A percentile compares a stretch with the other conserved stretches of the same genome.
phyloP scores from a whole-genome alignment of 805 yeast species.

The Yarrowia porcina region DNA sequence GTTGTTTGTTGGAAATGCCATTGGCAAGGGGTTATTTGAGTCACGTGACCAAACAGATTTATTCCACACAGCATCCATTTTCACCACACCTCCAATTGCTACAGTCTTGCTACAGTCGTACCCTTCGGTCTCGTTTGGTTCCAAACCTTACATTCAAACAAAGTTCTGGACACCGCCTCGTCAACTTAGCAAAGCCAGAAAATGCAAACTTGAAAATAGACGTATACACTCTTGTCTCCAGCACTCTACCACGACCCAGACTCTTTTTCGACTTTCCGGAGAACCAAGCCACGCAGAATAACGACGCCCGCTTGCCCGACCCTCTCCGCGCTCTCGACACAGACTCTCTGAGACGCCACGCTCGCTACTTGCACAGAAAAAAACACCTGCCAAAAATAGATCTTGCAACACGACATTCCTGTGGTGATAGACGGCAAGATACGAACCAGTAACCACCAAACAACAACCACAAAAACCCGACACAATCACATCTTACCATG shows the following conservation, averaged over 20 bases:
- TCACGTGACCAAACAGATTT: background rate
- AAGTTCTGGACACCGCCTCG: conserved; percentile 20
- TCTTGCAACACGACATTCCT: background rate
- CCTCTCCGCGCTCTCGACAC: background rate
- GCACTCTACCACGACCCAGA: background rate
- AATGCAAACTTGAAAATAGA: conserved; percentile 14
- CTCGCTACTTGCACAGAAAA: no score
- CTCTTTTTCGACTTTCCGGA: background rate
- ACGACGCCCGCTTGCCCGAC: background rate
- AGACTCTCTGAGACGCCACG: background rate
- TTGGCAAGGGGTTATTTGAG: background rate
- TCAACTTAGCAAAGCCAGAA: conserved; percentile 19
- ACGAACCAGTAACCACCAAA: background rate
- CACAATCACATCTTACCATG: conserved; percentile 11
- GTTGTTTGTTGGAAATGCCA: no score
- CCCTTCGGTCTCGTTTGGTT: background rate
- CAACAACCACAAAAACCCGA: background rate
- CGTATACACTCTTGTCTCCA: background rate
- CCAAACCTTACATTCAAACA: background rate
- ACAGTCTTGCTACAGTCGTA: no score
- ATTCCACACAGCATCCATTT: no score
- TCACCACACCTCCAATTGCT: no score
- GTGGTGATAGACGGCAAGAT: background rate
- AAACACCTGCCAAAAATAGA: background rate
- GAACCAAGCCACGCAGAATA: background rate